Evolutionary conservation across 2,329 filamentous ascomycete genomes (phyloP).

Genomic region (Fusarium globosum): DNA sequence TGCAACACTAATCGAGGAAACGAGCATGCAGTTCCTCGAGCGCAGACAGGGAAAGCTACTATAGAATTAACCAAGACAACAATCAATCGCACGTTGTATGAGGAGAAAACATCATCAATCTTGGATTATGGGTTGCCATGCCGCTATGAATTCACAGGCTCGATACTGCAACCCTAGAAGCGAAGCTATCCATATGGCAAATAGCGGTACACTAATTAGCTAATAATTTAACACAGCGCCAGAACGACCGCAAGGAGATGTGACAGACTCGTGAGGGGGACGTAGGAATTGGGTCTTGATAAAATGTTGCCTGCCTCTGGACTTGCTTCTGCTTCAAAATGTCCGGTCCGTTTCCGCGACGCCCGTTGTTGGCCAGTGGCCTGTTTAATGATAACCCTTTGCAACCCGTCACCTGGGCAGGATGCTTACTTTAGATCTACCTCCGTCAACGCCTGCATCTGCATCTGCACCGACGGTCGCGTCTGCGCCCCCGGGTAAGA

Average conservation of each 20-base stretch:
- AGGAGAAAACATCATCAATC: background rate
- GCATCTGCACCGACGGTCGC: background rate
- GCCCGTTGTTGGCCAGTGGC: slow-evolving; percentile 35
- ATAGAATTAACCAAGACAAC: background rate
- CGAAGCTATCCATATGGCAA: background rate
- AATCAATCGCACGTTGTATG: background rate
- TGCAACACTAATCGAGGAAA: slow-evolving; percentile 15
- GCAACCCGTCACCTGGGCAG: slow-evolving; percentile 9
- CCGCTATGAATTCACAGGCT: background rate
- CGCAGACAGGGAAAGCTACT: background rate
- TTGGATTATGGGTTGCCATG: background rate
- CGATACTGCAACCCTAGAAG: background rate
- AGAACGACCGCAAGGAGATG: background rate
- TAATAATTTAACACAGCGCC: background rate
- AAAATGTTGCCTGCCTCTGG: background rate
- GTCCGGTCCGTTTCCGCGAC: slow-evolving; percentile 42
- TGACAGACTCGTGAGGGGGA: background rate
- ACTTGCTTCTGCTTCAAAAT: slow-evolving; percentile 7
- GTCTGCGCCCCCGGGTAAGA: slow-evolving; percentile 24
- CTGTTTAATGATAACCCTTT: slow-evolving; percentile 10
- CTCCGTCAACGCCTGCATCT: slow-evolving; percentile 8
- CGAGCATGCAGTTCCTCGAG: background rate
- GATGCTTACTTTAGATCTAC: slow-evolving; percentile 17
- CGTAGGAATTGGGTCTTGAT: slow-evolving; percentile 16
- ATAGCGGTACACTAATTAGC: background rate